phyloP scores from a whole-genome alignment of 2,329 filamentous ascomycete species.

The Cordyceps farinosa region DNA sequence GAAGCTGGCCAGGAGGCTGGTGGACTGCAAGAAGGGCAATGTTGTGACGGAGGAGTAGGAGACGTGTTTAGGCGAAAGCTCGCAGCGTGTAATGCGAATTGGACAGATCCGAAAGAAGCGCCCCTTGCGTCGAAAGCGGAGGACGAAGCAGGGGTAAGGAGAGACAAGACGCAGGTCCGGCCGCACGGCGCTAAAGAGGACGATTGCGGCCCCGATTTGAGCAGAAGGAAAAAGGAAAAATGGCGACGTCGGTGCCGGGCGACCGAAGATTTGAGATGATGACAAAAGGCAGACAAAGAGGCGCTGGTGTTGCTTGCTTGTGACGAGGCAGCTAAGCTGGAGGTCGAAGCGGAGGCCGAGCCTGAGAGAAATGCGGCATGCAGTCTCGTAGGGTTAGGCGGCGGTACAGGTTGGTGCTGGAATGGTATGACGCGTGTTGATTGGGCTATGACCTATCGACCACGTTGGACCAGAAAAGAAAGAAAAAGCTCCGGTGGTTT shows the following conservation, averaged over 20 bases:
- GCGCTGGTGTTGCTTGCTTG: background rate
- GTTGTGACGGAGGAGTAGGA: background rate
- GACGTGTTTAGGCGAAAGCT: background rate
- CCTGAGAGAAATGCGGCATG: conserved; percentile 1
- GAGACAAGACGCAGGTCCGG: conserved; percentile 13
- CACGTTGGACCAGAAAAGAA: background rate
- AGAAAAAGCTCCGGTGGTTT: background rate
- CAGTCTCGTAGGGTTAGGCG: conserved; percentile 1
- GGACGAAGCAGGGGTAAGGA: conserved; percentile 15
- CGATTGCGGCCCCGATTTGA: background rate
- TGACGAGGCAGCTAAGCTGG: background rate
- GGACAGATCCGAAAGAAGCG: background rate
- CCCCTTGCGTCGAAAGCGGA: conserved; percentile 17
- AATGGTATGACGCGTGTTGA: conserved; percentile 10
- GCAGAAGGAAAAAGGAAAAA: background rate
- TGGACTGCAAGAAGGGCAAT: background rate
- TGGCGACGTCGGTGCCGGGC: background rate
- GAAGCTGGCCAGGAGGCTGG: conserved; percentile 11
- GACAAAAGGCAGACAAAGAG: background rate
- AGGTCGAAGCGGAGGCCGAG: background rate
- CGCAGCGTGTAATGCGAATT: background rate
- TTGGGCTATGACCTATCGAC: background rate
- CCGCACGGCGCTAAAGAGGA: background rate
- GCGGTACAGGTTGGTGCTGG: conserved; percentile 2
- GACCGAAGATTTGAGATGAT: background rate